These are phyloP conservation scores for Cercospora canescens DNA, from an alignment of 2,329 filamentous ascomycete genomes.

Conservation along the genomic window DNA sequence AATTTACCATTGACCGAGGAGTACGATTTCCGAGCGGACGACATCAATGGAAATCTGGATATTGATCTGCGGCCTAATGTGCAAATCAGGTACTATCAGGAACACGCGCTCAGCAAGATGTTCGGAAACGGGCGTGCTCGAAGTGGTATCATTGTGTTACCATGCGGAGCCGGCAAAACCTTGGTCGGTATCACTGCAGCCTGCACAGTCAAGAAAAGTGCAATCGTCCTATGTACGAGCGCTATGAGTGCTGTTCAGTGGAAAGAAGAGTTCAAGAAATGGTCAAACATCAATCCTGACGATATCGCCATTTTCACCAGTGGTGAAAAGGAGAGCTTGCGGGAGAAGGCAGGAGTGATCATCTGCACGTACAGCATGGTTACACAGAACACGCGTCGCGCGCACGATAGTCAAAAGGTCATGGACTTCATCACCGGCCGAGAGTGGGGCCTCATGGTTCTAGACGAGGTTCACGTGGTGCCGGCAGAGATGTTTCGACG, in stretches of 20 bases:
- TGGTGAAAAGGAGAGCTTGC: constrained; percentile 83
- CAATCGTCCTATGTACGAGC: constrained; percentile 92
- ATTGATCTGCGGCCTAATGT: constrained; percentile 90
- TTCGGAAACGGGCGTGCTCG: constrained; percentile 97
- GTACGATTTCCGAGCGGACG: constrained; percentile 94
- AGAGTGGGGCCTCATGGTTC: constrained; percentile 96
- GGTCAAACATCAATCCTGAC: constrained; percentile 96
- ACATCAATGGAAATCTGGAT: constrained; percentile 83
- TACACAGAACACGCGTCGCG: constrained; percentile 82
- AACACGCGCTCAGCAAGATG: constrained; percentile 98
- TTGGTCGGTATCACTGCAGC: constrained; percentile 97
- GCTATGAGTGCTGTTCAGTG: constrained; percentile 98
- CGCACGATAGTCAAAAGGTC: constrained; percentile 93
- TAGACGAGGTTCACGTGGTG: constrained; percentile 97
- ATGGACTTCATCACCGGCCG: constrained; percentile 88
- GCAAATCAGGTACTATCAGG: constrained; percentile 91
- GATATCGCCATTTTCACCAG: constrained; percentile 95
- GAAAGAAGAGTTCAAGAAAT: constrained; percentile 94
- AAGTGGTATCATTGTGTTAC: constrained; percentile 94
- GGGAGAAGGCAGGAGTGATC: constrained; percentile 89
- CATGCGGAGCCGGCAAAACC: constrained; percentile 95
- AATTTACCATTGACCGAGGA: constrained; percentile 89
- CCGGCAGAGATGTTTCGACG: constrained; percentile 95
- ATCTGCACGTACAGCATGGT: constrained; percentile 99
- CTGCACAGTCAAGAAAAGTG: constrained; percentile 95